A percentile compares a stretch with the other conserved stretches of the same genome.
Conservation (phyloP, 2,329 filamentous ascomycete species). For the Falciphora oryzae region DNA sequence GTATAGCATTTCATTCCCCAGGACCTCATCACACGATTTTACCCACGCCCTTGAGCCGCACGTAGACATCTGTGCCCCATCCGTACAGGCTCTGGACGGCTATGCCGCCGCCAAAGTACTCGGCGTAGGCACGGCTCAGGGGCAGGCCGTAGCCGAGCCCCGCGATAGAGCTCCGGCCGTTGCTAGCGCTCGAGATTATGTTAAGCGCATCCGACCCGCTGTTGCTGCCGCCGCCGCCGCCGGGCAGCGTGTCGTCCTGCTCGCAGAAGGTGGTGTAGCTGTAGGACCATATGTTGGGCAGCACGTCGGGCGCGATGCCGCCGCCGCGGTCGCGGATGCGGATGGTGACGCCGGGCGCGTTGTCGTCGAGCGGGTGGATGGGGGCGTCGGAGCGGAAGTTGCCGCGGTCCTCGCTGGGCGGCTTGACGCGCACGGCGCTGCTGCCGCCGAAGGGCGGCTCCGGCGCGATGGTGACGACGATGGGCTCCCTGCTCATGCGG, state of each 20-base stretch:
- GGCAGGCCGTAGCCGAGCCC: slow-evolving; percentile 91
- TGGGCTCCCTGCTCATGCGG: slow-evolving; percentile 69
- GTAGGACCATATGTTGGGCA: slow-evolving; percentile 92
- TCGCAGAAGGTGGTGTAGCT: slow-evolving; percentile 93
- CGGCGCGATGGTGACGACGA: slow-evolving; percentile 88
- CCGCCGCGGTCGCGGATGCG: slow-evolving; percentile 93
- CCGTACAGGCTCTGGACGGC: slow-evolving; percentile 92
- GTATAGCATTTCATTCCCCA: neutral
- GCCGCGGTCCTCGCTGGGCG: slow-evolving; percentile 32
- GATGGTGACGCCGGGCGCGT: slow-evolving; percentile 83
- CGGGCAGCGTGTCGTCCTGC: slow-evolving; percentile 38
- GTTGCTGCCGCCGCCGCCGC: slow-evolving; percentile 32
- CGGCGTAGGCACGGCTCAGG: slow-evolving; percentile 85
- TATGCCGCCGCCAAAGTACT: slow-evolving; percentile 96
- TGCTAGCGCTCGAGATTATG: slow-evolving; percentile 65
- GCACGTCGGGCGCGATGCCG: slow-evolving; percentile 78
- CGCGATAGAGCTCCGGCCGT: slow-evolving; percentile 77
- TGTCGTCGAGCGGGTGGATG: slow-evolving; percentile 55
- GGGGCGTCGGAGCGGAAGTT: slow-evolving; percentile 33
- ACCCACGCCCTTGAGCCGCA: slow-evolving; percentile 58
- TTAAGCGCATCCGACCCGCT: slow-evolving; percentile 59
- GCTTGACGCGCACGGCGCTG: slow-evolving; percentile 28
- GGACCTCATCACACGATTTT: slow-evolving; percentile 36
- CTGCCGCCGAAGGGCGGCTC: slow-evolving; percentile 36
- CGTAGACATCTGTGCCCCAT: slow-evolving; percentile 74